These are phyloP conservation scores for Colletotrichum musicola DNA, from an alignment of 2,329 filamentous ascomycete genomes.

Conservation along the genomic window DNA sequence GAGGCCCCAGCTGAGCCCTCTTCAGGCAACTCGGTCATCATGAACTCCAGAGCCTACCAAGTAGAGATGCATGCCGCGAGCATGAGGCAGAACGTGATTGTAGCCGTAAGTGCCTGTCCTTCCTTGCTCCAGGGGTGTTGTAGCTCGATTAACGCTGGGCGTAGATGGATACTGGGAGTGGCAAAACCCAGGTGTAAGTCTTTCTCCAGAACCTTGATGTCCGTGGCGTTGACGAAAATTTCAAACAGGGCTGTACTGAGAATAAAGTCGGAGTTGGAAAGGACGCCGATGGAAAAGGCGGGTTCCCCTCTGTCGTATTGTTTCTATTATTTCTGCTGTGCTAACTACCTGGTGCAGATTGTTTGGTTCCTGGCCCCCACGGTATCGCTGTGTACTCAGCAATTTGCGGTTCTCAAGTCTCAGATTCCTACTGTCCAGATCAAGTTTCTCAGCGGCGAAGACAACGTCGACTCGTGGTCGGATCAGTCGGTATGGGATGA, in stretches of 20 bases:
- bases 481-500: constrained; percentile 75
- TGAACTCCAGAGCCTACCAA: constrained; percentile 74
- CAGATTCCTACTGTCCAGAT: constrained; percentile 72
- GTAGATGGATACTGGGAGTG: constrained; percentile 84
- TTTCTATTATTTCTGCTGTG: not conserved
- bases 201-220: constrained; percentile 9
- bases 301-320: constrained; percentile 19
- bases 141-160: constrained; percentile 21
- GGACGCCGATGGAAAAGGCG: constrained; percentile 66
- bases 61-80: constrained; percentile 81
- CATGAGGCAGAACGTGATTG: constrained; percentile 76
- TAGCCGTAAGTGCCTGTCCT: constrained; percentile 66
- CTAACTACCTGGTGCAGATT: constrained; percentile 53
- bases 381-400: constrained; percentile 75
- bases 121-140: not conserved
- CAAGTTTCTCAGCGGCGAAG: constrained; percentile 74
- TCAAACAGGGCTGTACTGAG: constrained; percentile 72
- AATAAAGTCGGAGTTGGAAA: constrained; percentile 74
- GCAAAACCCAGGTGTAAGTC: constrained; percentile 81
- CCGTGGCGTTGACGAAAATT: constrained; percentile 40
- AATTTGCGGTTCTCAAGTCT: constrained; percentile 68
- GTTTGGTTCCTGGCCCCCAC: constrained; percentile 83
- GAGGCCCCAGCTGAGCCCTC: constrained; percentile 26
- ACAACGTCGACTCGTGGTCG: constrained; percentile 81
- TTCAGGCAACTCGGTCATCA: constrained; percentile 42